Base-by-base conservation (phyloP, 768 basidiomycete species). In the Tulasnella sp. region DNA sequence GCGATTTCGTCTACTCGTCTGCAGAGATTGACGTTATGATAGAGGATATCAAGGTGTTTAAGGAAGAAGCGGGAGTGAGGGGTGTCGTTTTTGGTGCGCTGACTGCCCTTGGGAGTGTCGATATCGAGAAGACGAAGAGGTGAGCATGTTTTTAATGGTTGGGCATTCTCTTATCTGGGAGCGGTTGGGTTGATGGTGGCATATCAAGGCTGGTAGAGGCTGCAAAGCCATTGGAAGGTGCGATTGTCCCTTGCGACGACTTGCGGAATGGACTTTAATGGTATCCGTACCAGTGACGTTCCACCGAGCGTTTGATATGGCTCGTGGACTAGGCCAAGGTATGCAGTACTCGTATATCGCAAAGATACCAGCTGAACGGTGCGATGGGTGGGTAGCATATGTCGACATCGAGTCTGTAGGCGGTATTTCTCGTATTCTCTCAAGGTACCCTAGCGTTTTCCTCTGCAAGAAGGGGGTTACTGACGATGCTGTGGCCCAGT, bases 261-360 rank as follows among this genome's bases (percentile, higher is more conserved):
- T 50, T 35, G 14, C 21, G 34, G 9, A 45, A 14, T 14, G 21
- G 23, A 6, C 21, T 8, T 17, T 17, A 35, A 19, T 35, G 11
- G 14, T 12, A 21, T 21, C 12, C 36, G 55, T 49, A 21, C 43
- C n/a, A 86, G 86, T 84, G 40, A 85, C 83, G 62, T 86, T 87
- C 66, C 85, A 87, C 64, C 73, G 85, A 54, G 86, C 85, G 29
- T 81, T 87, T 61, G 86, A 88, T 62, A 80, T 89, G 83, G 76
- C 78, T 12, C 66, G 67, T 48, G 73, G 82, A 62, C 64, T 75
- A 2, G 68, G 73, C 39, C 70, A 75, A 68, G 83, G 84, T 80
- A 61, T 7, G 23, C 14, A 4, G 14, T 21, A 7, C 23, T 39
- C 12, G n/a, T 7, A 23, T 37, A 19, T 29, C 11, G 32, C 35